Percentiles rank a stretch among this genome's conserved stretches.
Evolutionary conservation across 2,329 filamentous ascomycete species (phyloP).

Genomic region (Trichophyton benhamiae): DNA sequence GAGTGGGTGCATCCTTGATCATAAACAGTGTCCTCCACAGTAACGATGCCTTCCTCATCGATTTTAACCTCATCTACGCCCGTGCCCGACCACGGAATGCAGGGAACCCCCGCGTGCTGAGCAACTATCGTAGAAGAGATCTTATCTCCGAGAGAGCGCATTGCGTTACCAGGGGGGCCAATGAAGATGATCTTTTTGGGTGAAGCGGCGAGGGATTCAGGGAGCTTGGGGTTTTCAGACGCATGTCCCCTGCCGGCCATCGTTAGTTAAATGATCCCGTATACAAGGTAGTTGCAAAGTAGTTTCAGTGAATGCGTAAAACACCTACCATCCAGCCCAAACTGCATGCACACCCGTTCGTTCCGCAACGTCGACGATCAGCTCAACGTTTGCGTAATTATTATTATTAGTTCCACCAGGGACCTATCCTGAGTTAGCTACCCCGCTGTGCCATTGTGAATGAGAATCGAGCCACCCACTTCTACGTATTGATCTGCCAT

Average conservation of each 20-base stretch:
- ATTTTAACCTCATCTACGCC: slow-evolving; percentile 72
- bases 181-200: slow-evolving; percentile 99
- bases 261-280: slow-evolving; percentile 12
- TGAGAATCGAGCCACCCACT: slow-evolving; percentile 29
- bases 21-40: slow-evolving; percentile 75
- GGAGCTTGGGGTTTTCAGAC: slow-evolving; percentile 95
- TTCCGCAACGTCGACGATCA: slow-evolving; percentile 97
- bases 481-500: slow-evolving; percentile 99
- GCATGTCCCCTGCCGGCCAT: slow-evolving; percentile 64
- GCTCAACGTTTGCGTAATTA: slow-evolving; percentile 98
- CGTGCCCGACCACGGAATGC: slow-evolving; percentile 98
- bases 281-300: background rate
- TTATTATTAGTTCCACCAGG: slow-evolving; percentile 99
- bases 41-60: slow-evolving; percentile 76
- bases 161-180: slow-evolving; percentile 90
- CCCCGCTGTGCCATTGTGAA: background rate
- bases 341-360: slow-evolving; percentile 97
- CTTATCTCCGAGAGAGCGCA: slow-evolving; percentile 98
- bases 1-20: slow-evolving; percentile 81
- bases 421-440: slow-evolving; percentile 40
- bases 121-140: slow-evolving; percentile 99
- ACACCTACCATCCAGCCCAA: slow-evolving; percentile 87
- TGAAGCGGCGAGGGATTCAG: slow-evolving; percentile 88
- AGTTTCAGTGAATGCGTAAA: background rate
- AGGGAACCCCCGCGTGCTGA: slow-evolving; percentile 89